Evolutionary conservation across 257 asterid species (phyloP).

Genomic region (Scutellaria minor): DNA sequence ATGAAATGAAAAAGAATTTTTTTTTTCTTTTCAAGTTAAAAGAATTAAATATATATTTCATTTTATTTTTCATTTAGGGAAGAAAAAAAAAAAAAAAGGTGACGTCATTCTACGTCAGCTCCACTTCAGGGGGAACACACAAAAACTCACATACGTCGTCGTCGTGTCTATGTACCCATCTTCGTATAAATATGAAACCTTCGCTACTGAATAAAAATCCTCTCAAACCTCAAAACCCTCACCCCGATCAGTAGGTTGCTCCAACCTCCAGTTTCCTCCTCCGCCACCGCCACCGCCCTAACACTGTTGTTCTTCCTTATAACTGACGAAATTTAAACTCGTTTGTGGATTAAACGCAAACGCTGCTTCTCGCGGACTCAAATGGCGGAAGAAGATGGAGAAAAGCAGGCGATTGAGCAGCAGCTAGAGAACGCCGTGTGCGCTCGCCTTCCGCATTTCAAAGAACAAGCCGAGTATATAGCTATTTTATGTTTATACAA

Average conservation of each 20-base stretch:
- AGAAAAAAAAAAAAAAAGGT: too few relatives aligned
- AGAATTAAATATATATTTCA: too few relatives aligned
- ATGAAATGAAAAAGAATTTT: too few relatives aligned
- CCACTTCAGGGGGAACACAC: neutral
- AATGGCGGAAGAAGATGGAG: slow-evolving; percentile 48
- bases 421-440: slow-evolving; percentile 56
- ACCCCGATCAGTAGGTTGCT: slow-evolving; percentile 28
- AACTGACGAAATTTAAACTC: neutral
- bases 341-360: neutral
- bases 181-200: neutral
- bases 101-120: too few relatives aligned
- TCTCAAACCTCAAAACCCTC: slow-evolving; percentile 39
- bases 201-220: neutral
- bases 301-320: neutral
- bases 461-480: slow-evolving; percentile 65
- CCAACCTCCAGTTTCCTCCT: slow-evolving; percentile 3
- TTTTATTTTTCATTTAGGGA: too few relatives aligned
- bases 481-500: neutral
- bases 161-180: neutral
- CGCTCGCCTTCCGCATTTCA: slow-evolving; percentile 69
- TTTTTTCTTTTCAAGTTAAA: too few relatives aligned
- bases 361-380: slow-evolving; percentile 20
- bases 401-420: slow-evolving; percentile 45
- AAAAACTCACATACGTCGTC: slow-evolving; percentile 2
- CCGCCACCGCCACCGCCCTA: slow-evolving; percentile 14